phyloP scores from a whole-genome alignment of 2,329 filamentous ascomycete genomes.

The Alternaria solani region DNA sequence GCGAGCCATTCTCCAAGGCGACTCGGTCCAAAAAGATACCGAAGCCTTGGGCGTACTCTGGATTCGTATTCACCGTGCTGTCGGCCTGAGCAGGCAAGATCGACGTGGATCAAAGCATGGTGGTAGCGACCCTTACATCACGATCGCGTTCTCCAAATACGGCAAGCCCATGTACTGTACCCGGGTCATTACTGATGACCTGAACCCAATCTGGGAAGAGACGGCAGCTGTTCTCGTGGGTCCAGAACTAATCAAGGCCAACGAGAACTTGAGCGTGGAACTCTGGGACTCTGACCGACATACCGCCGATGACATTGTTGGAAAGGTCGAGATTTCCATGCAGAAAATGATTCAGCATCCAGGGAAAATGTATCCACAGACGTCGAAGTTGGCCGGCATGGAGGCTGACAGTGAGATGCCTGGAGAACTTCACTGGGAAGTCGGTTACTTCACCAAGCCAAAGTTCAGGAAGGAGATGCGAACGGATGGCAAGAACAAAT shows the following conservation, averaged over 20 bases:
- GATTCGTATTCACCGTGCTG: conserved; percentile 87
- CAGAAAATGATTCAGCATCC: conserved; percentile 95
- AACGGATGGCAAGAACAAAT: conserved; percentile 85
- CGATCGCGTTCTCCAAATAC: conserved; percentile 93
- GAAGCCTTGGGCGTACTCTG: conserved; percentile 88
- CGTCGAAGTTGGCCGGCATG: conserved; percentile 82
- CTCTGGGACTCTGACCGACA: conserved; percentile 96
- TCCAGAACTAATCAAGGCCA: conserved; percentile 86
- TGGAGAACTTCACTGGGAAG: conserved; percentile 93
- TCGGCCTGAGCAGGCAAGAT: conserved; percentile 91
- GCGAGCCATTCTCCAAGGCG: conserved; percentile 87
- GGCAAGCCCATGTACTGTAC: conserved; percentile 98
- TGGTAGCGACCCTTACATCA: conserved; percentile 95
- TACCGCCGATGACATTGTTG: conserved; percentile 92
- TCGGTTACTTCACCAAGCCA: conserved; percentile 93
- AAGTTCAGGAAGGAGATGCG: conserved; percentile 83
- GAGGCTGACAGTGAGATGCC: conserved; percentile 89
- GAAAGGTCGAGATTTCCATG: conserved; percentile 91
- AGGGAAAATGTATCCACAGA: conserved; percentile 88
- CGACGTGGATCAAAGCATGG: conserved; percentile 80
- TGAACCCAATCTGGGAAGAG: conserved; percentile 94
- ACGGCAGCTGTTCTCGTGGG: conserved; percentile 85
- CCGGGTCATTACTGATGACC: conserved; percentile 90
- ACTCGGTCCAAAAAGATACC: conserved; percentile 90
- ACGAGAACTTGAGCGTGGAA: conserved; percentile 92